Conservation (phyloP, 768 basidiomycete genomes). For the Lentinula edodes region DNA sequence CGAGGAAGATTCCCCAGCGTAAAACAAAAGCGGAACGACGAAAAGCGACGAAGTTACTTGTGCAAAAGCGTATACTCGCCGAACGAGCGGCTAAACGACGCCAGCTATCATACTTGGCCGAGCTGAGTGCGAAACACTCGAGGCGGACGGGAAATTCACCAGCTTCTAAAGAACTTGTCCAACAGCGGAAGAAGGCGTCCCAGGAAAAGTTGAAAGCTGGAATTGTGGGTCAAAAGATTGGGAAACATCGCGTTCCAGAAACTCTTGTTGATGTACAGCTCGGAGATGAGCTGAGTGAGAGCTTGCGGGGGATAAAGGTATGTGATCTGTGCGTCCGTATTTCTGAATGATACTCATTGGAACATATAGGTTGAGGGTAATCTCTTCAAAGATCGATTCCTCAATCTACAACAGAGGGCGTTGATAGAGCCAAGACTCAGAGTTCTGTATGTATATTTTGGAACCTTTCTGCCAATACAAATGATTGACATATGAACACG, state of each 20-base stretch:
- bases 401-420: constrained; percentile 83
- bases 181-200: constrained; percentile 35
- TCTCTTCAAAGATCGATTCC: constrained; percentile 83
- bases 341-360: neutral
- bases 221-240: constrained; percentile 68
- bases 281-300: constrained; percentile 86
- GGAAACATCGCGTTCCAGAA: constrained; percentile 72
- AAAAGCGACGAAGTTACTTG: constrained; percentile 57
- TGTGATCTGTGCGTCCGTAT: constrained; percentile 13
- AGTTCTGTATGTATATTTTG: constrained; percentile 53
- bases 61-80: constrained; percentile 66
- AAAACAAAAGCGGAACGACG: constrained; percentile 66
- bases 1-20: constrained; percentile 19
- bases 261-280: constrained; percentile 78
- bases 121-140: neutral
- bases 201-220: constrained; percentile 44
- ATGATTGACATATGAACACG: neutral
- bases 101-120: constrained; percentile 33
- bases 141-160: constrained; percentile 30
- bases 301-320: constrained; percentile 77
- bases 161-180: constrained; percentile 35
- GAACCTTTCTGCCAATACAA: constrained; percentile 36
- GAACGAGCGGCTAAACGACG: constrained; percentile 57
- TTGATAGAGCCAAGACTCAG: constrained; percentile 83
- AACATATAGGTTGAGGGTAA: constrained; percentile 86